Evolutionary conservation across 2,329 filamentous ascomycete species (phyloP).

Genomic region (Fusarium pseudocircinatum): DNA sequence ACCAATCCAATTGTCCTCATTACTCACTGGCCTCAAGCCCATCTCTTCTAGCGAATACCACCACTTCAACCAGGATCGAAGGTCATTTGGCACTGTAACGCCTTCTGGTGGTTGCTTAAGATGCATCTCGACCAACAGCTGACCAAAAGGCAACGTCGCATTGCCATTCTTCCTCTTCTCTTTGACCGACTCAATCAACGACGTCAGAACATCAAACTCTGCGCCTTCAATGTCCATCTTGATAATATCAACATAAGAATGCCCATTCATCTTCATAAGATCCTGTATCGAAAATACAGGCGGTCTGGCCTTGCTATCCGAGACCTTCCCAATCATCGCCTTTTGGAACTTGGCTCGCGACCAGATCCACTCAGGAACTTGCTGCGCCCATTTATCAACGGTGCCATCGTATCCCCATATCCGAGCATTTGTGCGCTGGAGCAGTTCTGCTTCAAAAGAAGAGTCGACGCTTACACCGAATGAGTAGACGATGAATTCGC

Average conservation of each 20-base stretch:
- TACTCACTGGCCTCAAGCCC: not conserved
- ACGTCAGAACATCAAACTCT: not conserved
- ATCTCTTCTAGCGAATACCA: not conserved
- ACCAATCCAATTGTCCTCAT: not conserved
- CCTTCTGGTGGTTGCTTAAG: not conserved
- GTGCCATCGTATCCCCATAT: not conserved
- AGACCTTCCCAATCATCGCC: not conserved
- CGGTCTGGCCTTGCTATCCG: not conserved
- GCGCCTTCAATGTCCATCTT: slow-evolving; percentile 2
- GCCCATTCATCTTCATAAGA: not conserved
- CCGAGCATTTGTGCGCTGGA: not conserved
- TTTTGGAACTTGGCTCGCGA: not conserved
- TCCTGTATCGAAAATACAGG: not conserved
- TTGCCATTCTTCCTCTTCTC: not conserved
- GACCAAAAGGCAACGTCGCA: not conserved
- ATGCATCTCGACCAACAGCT: not conserved
- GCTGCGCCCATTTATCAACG: not conserved
- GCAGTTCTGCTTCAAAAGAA: not conserved
- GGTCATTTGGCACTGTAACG: not conserved
- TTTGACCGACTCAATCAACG: not conserved
- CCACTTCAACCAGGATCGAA: not conserved
- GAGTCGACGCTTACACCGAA: not conserved
- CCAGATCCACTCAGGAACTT: not conserved
- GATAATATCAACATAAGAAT: not conserved
- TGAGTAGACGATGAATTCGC: not conserved